Conservation (phyloP, 169 alveolate genomes). For the Eimeria acervulina region DNA sequence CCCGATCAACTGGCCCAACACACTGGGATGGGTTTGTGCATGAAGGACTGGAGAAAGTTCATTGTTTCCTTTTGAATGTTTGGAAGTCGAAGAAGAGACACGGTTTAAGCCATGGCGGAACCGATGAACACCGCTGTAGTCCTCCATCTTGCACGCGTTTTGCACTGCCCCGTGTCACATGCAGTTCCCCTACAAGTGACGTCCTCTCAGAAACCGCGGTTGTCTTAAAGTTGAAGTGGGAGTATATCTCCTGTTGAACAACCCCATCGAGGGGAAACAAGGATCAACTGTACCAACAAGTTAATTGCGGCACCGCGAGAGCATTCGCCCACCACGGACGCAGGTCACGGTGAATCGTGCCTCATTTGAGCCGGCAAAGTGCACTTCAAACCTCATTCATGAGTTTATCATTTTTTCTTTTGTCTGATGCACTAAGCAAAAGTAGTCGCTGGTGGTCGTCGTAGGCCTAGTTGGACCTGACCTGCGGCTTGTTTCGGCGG, state of each 20-base stretch:
- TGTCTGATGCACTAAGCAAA: not conserved
- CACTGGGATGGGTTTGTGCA: not conserved
- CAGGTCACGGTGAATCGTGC: conserved; percentile 29
- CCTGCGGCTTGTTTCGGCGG: conserved; percentile 40
- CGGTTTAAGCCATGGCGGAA: not conserved
- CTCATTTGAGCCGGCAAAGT: not conserved
- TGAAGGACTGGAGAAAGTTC: not conserved
- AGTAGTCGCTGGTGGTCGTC: not conserved
- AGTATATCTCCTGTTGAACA: not conserved
- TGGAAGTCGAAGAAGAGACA: not conserved
- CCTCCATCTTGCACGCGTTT: not conserved
- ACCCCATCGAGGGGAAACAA: not conserved
- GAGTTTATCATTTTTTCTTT: not conserved
- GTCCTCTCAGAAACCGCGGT: not conserved
- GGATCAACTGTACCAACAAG: not conserved
- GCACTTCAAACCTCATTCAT: not conserved
- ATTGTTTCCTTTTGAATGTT: not conserved
- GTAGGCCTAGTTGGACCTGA: not conserved
- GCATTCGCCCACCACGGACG: not conserved
- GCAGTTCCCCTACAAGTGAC: not conserved
- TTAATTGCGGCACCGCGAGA: not conserved
- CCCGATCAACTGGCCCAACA: not conserved
- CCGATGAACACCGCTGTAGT: not conserved
- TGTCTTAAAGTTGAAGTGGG: not conserved
- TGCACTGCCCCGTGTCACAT: not conserved